Evolutionary conservation across 768 basidiomycete genomes (phyloP).

Genomic region (Phaeotremella fagi): DNA sequence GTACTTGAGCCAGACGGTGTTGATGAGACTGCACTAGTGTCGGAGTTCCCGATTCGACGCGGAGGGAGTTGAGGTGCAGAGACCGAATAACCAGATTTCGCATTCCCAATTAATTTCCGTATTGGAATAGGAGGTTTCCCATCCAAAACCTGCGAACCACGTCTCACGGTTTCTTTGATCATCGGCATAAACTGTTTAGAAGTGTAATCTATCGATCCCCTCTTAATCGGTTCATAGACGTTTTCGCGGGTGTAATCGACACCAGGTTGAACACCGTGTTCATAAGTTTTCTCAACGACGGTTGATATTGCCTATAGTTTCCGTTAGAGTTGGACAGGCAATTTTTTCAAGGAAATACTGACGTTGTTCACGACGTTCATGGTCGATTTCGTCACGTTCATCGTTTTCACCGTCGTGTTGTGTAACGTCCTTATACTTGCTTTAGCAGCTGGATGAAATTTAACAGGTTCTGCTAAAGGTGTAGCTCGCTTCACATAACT

Average conservation of each 20-base stretch:
- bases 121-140: neutral
- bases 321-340: no score
- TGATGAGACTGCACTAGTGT: neutral
- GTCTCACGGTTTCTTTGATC: slow-evolving; percentile 2
- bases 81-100: neutral
- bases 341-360: slow-evolving; percentile 7
- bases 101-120: neutral
- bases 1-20: neutral
- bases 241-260: slow-evolving; percentile 4
- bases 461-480: slow-evolving; percentile 56
- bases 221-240: neutral
- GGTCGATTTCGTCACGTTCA: slow-evolving; percentile 62
- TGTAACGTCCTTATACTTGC: slow-evolving; percentile 61
- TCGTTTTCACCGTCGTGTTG: slow-evolving; percentile 62
- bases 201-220: neutral
- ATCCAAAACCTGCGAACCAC: neutral
- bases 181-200: neutral
- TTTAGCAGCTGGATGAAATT: slow-evolving; percentile 61
- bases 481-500: slow-evolving; percentile 60
- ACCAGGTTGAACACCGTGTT: slow-evolving; percentile 16
- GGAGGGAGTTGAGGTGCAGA: no score
- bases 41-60: no score
- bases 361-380: slow-evolving; percentile 57
- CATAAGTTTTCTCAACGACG: slow-evolving; percentile 30
- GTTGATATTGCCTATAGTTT: slow-evolving; percentile 31